Evolutionary conservation across 768 basidiomycete species (phyloP), one percentile per base, ranked within the genome.

Genomic region (Lactarius trivialis): DNA sequence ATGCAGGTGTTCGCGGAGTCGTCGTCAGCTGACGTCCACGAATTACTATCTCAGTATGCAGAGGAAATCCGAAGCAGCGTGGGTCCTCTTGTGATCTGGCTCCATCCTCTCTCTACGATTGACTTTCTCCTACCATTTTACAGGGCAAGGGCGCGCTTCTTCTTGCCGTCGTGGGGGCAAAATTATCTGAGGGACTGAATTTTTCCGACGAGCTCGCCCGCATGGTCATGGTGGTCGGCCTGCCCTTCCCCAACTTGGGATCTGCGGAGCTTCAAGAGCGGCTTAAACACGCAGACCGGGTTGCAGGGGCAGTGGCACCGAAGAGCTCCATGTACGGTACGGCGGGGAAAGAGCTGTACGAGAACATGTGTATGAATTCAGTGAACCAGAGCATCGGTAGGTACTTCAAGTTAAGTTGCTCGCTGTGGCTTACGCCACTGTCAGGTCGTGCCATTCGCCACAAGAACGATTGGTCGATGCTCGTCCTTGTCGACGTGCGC

Each of bases 301-400:
- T 84, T 15, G 78, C 75, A 2, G 79, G 81, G 11, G 71, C 76
- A 60, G 84, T 82, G 60, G 85, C 91, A 65, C 87, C 69, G 30
- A 70, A 70, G 19, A 69, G 67, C 17, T 68, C 68, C 21, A 49
- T 15, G 37, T 65, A 62, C 28, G 64, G 64, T 24, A 32, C 39
- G 6, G 64, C 91, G 6, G 89, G 83, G 5, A 79, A 84, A 24
- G 93, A 93, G 74, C 76, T 96, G 58, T 98, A 94, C 72, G 89
- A 91, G 76, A 92, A 91, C 68, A 82, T 91, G 81, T 91, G 90
- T 68, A 91, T 91, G 88, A 89, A 87, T 66, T 91, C 94, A 0
- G 94, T 99, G 56, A 99, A 99, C 73, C 96, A 99, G 72, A 93
- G 91, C 60, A 97, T 99, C 64, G 96, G 95, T 91, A 54, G 60